These are phyloP conservation scores for Botrytis sinoallii DNA, from an alignment of 2,329 filamentous ascomycete genomes.

Conservation along the genomic window DNA sequence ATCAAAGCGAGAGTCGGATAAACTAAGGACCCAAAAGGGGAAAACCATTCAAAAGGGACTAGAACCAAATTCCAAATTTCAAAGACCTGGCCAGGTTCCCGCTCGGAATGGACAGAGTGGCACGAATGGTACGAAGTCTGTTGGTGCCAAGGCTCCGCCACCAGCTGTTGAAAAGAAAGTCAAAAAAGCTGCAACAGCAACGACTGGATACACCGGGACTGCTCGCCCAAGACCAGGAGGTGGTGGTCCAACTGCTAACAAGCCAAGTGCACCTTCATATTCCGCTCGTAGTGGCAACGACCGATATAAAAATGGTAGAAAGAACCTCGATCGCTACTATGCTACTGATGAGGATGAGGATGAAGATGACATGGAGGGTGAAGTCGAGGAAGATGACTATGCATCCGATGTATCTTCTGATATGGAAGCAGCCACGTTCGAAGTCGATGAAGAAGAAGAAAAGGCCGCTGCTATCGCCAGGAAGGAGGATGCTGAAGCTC, in stretches of 20 bases:
- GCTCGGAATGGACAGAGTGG: conserved; percentile 25
- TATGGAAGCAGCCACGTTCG: conserved; percentile 74
- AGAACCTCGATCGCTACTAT: conserved; percentile 42
- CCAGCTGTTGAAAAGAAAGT: conserved; percentile 51
- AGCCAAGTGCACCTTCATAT: conserved; percentile 26
- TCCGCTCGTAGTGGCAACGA: conserved; percentile 27
- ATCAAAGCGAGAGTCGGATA: conserved; percentile 48
- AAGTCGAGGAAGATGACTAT: conserved; percentile 53
- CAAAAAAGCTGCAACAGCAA: conserved; percentile 60
- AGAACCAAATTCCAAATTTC: conserved; percentile 33
- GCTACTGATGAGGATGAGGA: conserved; percentile 36
- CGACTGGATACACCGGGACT: conserved; percentile 63
- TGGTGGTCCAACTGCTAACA: conserved; percentile 37
- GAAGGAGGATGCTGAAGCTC: conserved; percentile 64
- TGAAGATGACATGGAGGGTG: conserved; percentile 33
- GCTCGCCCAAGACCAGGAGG: conserved; percentile 55
- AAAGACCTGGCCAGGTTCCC: conserved; percentile 22
- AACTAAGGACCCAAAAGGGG: conserved; percentile 30
- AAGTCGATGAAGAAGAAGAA: conserved; percentile 70
- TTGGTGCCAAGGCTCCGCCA: conserved; percentile 25
- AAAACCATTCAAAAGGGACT: conserved; percentile 32
- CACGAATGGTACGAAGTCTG: conserved; percentile 20
- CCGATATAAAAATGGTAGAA: conserved; percentile 31
- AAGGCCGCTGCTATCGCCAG: conserved; percentile 59
- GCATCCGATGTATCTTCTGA: conserved; percentile 67